These are phyloP conservation scores for Candida incommunis DNA, from an alignment of 805 yeast genomes.

Conservation along the genomic window DNA sequence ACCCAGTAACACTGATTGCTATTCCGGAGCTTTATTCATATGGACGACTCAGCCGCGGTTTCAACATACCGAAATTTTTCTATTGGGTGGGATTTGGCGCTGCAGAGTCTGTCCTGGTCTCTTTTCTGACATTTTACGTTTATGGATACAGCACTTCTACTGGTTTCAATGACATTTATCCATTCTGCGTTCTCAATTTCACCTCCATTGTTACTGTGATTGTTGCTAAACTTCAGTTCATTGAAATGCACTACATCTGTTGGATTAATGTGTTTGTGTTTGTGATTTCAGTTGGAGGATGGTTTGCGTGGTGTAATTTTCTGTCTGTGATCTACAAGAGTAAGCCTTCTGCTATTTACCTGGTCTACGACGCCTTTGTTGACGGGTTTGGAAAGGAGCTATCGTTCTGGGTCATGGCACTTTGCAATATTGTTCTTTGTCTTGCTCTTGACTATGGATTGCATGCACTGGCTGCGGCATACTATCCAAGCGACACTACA, in stretches of 20 bases:
- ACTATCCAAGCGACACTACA: slow-evolving; percentile 64
- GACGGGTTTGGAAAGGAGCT: slow-evolving; percentile 63
- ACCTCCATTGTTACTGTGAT: slow-evolving; percentile 61
- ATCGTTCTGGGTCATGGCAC: slow-evolving; percentile 76
- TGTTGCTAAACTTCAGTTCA: slow-evolving; percentile 61
- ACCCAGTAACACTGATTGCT: slow-evolving; percentile 77
- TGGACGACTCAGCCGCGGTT: slow-evolving; percentile 63
- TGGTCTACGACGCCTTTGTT: slow-evolving; percentile 54
- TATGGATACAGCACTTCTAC: slow-evolving; percentile 57
- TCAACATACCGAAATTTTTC: slow-evolving; percentile 54
- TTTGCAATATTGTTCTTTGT: slow-evolving; percentile 44
- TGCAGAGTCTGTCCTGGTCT: slow-evolving; percentile 51
- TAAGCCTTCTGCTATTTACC: slow-evolving; percentile 45
- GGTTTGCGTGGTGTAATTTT: slow-evolving; percentile 70
- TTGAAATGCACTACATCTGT: slow-evolving; percentile 64
- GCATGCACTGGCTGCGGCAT: slow-evolving; percentile 39
- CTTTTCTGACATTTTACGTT: slow-evolving; percentile 48
- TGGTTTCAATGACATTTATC: slow-evolving; percentile 64
- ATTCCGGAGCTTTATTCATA: slow-evolving; percentile 78
- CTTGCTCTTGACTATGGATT: slow-evolving; percentile 51
- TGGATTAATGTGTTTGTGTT: slow-evolving; percentile 54
- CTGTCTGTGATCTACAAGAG: slow-evolving; percentile 53
- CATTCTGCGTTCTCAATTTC: slow-evolving; percentile 65
- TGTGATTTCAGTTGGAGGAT: slow-evolving; percentile 66
- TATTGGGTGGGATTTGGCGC: slow-evolving; percentile 73